A percentile compares a stretch with the other conserved stretches of the same genome.
Conservation (phyloP, 2,329 filamentous ascomycete genomes). For the Thermoascus crustaceus region DNA sequence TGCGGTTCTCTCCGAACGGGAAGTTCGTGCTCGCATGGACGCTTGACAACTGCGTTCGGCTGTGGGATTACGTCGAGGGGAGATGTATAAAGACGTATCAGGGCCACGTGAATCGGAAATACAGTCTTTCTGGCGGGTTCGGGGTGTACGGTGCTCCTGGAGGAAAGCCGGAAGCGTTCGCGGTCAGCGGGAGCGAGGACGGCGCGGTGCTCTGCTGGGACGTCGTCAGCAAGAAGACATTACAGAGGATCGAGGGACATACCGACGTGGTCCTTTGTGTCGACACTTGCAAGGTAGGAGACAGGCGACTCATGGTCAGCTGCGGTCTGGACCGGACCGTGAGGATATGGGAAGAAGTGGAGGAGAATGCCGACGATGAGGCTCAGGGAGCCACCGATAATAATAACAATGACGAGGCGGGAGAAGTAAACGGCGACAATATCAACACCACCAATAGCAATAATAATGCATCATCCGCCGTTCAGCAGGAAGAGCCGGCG, state of each 20-base stretch:
- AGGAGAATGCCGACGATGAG: slow-evolving; percentile 6
- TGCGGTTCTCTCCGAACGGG: slow-evolving; percentile 90
- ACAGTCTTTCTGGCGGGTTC: slow-evolving; percentile 78
- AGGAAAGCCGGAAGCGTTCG: slow-evolving; percentile 48
- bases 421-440: slow-evolving; percentile 1
- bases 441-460: background rate
- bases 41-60: slow-evolving; percentile 76
- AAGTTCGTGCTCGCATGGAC: slow-evolving; percentile 88
- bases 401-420: slow-evolving; percentile 1
- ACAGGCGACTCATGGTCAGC: slow-evolving; percentile 47
- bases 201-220: slow-evolving; percentile 84
- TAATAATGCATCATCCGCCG: too few relatives aligned
- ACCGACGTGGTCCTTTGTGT: slow-evolving; percentile 53
- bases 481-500: too few relatives aligned
- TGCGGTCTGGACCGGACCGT: slow-evolving; percentile 56
- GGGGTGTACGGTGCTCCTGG: slow-evolving; percentile 50
- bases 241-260: slow-evolving; percentile 58
- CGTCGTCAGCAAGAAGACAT: slow-evolving; percentile 70
- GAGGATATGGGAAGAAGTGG: slow-evolving; percentile 50
- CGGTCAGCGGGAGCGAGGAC: slow-evolving; percentile 80
- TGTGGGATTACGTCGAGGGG: slow-evolving; percentile 93
- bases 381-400: slow-evolving; percentile 1
- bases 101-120: slow-evolving; percentile 76
- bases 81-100: slow-evolving; percentile 95
- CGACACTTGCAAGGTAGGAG: slow-evolving; percentile 48